Percentiles rank a stretch among this genome's conserved stretches.
These are phyloP conservation scores for Neurospora terricola DNA, from an alignment of 495 filamentous ascomycete species.

Conservation along the genomic window DNA sequence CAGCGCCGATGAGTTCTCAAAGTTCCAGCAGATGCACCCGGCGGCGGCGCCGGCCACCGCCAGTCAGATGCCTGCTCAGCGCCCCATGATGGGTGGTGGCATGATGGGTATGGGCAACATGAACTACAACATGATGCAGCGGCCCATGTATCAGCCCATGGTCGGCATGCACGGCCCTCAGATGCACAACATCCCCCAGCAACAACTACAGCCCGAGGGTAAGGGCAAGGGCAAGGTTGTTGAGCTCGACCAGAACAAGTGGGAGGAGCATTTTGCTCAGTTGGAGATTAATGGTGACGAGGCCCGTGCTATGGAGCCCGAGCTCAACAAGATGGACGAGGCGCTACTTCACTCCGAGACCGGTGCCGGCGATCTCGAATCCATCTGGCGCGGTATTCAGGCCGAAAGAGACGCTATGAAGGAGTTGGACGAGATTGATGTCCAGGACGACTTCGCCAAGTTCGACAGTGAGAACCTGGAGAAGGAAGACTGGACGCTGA, in stretches of 20 bases:
- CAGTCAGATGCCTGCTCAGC: constrained; percentile 45
- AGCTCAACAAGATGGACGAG: constrained; percentile 79
- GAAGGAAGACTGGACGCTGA: constrained; percentile 44
- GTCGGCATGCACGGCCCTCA: constrained; percentile 37
- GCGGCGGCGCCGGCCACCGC: constrained; percentile 19
- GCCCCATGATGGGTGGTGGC: constrained; percentile 46
- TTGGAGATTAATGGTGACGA: constrained; percentile 72
- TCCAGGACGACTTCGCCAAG: constrained; percentile 51
- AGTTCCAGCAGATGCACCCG: constrained; percentile 64
- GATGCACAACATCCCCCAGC: constrained; percentile 28
- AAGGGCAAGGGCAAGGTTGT: constrained; percentile 90
- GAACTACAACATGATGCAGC: constrained; percentile 34
- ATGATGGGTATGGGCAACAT: constrained; percentile 38
- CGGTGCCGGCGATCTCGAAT: constrained; percentile 76
- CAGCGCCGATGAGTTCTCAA: constrained; percentile 73
- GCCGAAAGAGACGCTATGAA: constrained; percentile 67
- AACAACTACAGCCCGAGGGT: constrained; percentile 34
- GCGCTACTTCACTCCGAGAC: constrained; percentile 42
- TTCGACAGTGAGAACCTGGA: constrained; percentile 63
- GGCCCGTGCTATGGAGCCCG: constrained; percentile 70
- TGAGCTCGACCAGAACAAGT: constrained; percentile 85
- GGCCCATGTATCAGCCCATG: constrained; percentile 41
- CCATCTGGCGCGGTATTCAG: constrained; percentile 77
- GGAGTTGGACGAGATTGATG: constrained; percentile 43
- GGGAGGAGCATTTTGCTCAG: constrained; percentile 91